Conservation (phyloP, 2,329 filamentous ascomycete genomes). For the Diaporthe velutina region DNA sequence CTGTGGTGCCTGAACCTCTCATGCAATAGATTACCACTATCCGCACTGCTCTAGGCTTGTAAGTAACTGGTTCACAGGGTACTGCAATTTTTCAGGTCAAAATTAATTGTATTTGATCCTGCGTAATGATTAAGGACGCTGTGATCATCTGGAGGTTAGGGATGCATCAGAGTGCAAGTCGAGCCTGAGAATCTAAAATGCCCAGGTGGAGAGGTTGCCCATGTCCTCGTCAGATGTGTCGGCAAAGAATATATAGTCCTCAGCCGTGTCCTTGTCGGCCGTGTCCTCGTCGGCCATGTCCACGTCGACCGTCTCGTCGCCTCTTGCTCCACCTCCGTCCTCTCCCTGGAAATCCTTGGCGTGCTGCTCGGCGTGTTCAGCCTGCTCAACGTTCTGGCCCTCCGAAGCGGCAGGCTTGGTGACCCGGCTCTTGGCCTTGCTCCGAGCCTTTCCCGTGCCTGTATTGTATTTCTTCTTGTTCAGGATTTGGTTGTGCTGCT, state of each 20-base stretch:
- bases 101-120: not conserved
- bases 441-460: no score
- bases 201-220: not conserved
- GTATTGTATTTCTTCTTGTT: no score
- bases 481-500: no score
- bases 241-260: no score
- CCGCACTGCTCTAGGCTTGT: not conserved
- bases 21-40: not conserved
- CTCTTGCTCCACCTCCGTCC: no score
- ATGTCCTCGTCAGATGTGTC: not conserved
- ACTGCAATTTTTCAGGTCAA: not conserved
- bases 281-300: not conserved
- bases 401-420: no score
- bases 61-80: not conserved
- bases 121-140: not conserved
- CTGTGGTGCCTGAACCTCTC: not conserved
- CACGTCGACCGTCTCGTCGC: not conserved
- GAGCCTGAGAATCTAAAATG: not conserved
- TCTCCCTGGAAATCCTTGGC: no score
- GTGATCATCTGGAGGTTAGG: not conserved
- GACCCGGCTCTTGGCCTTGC: no score
- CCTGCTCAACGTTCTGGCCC: no score
- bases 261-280: not conserved
- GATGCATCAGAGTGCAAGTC: not conserved
- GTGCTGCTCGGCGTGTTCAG: no score